A percentile compares a stretch with the other conserved stretches of the same genome.
These are phyloP conservation scores for Nakataea oryzae DNA, from an alignment of 2,329 filamentous ascomycete species.

Conservation along the genomic window DNA sequence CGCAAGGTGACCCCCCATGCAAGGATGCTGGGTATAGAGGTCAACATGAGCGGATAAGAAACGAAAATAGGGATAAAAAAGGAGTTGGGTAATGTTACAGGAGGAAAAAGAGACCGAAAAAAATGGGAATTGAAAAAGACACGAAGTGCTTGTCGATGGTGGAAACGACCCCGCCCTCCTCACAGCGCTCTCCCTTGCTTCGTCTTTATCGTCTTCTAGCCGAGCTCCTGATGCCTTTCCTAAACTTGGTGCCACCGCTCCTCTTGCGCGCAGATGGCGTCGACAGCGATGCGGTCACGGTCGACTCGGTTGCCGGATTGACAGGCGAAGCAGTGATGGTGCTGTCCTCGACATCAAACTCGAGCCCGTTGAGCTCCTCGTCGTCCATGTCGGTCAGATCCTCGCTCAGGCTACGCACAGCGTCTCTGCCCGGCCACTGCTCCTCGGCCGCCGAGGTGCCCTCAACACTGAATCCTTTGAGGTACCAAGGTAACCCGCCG, in stretches of 20 bases:
- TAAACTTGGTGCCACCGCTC: slow-evolving; percentile 10
- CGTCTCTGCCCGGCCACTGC: slow-evolving; percentile 59
- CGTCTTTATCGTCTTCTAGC: slow-evolving; percentile 17
- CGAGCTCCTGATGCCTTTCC: slow-evolving; percentile 21
- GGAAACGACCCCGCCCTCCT: neutral
- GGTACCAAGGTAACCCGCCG: slow-evolving; percentile 83
- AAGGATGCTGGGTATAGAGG: neutral
- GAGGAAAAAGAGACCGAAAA: slow-evolving; percentile 13
- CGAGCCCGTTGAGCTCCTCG: slow-evolving; percentile 69
- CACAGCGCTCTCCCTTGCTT: neutral
- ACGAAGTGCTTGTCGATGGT: neutral
- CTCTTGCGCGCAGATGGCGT: slow-evolving; percentile 7
- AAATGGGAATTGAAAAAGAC: slow-evolving; percentile 12
- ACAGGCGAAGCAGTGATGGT: slow-evolving; percentile 29
- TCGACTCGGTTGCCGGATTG: slow-evolving; percentile 3
- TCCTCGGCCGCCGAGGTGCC: slow-evolving; percentile 75
- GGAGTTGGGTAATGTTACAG: neutral
- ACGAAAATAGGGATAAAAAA: slow-evolving; percentile 4
- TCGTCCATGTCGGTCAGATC: slow-evolving; percentile 88
- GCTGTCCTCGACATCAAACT: slow-evolving; percentile 39
- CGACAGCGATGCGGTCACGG: neutral
- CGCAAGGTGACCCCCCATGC: neutral
- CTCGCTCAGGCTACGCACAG: slow-evolving; percentile 61
- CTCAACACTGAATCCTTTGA: slow-evolving; percentile 65
- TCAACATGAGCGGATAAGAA: neutral